Conservation (phyloP, 2,329 filamentous ascomycete species). For the Colletotrichum camelliae region DNA sequence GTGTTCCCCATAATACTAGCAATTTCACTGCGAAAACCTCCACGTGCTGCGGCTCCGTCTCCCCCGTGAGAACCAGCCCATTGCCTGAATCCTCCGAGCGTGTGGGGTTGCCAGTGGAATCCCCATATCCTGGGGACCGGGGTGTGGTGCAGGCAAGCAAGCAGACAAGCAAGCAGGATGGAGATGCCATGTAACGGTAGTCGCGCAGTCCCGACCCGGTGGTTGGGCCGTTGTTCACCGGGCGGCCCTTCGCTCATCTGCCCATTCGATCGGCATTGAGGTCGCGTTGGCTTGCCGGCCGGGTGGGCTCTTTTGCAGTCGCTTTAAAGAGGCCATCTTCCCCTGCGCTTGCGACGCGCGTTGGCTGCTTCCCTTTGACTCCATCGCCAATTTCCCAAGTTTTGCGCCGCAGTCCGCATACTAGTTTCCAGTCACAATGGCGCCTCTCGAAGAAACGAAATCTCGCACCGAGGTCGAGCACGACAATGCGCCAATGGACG, state of each 20-base stretch:
- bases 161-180: not conserved
- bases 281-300: not conserved
- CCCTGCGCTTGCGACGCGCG: not conserved
- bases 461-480: constrained; percentile 12
- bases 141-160: not conserved
- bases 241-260: not conserved
- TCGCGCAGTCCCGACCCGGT: not conserved
- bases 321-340: not conserved
- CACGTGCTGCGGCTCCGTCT: constrained; percentile 18
- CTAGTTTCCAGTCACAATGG: constrained; percentile 1
- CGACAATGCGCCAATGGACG: constrained; percentile 8
- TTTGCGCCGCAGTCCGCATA: not conserved
- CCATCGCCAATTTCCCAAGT: not conserved
- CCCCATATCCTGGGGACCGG: not conserved
- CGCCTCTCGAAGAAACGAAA: constrained; percentile 7
- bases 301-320: not conserved
- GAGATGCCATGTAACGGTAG: constrained; percentile 14
- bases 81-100: not conserved
- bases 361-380: not conserved
- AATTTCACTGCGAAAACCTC: not conserved
- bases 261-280: not conserved
- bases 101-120: not conserved
- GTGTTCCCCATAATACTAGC: not conserved
- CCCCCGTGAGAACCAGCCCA: not conserved
- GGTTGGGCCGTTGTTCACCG: not conserved